These are phyloP conservation scores for Suhomyces choctaworum DNA, from an alignment of 1,139 yeast genomes.

Conservation along the genomic window DNA sequence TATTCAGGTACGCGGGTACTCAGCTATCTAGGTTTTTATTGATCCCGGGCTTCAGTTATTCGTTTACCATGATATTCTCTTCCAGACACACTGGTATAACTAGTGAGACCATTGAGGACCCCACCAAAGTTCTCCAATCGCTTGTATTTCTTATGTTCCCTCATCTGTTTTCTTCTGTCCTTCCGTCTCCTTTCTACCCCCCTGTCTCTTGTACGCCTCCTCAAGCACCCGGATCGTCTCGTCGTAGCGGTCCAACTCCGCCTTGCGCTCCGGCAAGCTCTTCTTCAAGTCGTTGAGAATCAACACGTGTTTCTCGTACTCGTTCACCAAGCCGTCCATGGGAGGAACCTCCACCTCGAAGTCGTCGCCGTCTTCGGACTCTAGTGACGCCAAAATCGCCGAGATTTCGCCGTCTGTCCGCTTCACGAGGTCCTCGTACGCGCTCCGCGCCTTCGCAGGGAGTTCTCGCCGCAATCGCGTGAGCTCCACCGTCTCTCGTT, in stretches of 20 bases:
- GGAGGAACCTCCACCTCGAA: constrained; percentile 17
- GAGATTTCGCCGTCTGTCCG: constrained; percentile 38
- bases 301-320: constrained; percentile 30
- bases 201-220: constrained; percentile 12
- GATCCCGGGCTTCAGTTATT: too few species aligned
- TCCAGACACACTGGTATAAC: too few species aligned
- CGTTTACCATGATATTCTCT: too few species aligned
- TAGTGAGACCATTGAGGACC: too few species aligned
- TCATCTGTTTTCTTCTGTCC: too few species aligned
- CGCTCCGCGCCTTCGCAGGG: constrained; percentile 40
- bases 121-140: too few species aligned
- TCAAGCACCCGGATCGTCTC: constrained; percentile 37
- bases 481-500: constrained; percentile 54
- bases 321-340: constrained; percentile 24
- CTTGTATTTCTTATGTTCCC: too few species aligned
- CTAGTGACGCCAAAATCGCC: constrained; percentile 22
- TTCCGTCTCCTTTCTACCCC: too few species aligned
- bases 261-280: constrained; percentile 32
- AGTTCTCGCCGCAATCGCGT: constrained; percentile 53
- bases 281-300: constrained; percentile 28
- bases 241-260: constrained; percentile 33
- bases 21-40: too few species aligned
- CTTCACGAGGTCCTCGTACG: constrained; percentile 30
- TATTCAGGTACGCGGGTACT: too few species aligned
- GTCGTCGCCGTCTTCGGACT: constrained; percentile 15